Conservation (phyloP, 495 filamentous ascomycete species). For the Xylaria bambusicola region DNA sequence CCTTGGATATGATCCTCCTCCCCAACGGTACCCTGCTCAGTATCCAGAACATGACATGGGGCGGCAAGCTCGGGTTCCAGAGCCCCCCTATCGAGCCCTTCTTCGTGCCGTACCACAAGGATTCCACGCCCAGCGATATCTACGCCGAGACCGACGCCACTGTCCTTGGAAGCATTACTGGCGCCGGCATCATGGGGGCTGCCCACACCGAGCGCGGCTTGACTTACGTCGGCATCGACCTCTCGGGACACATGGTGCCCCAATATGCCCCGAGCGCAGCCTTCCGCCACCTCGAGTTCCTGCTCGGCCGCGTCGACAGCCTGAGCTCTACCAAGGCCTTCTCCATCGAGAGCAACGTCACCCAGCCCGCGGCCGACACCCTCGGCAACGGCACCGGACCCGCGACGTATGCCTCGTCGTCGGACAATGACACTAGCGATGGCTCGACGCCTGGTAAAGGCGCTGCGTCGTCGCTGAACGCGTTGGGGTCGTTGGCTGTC, state of each 20-base stretch:
- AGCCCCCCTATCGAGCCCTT: constrained; percentile 58
- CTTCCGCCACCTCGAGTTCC: constrained; percentile 41
- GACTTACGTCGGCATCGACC: constrained; percentile 37
- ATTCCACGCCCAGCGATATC: constrained; percentile 24
- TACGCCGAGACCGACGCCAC: constrained; percentile 25
- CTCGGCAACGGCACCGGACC: constrained; percentile 37
- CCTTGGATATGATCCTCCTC: constrained; percentile 61
- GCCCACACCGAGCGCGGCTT: constrained; percentile 41
- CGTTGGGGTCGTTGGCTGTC: neutral
- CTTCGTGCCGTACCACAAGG: constrained; percentile 65
- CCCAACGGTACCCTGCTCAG: constrained; percentile 68
- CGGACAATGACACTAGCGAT: neutral
- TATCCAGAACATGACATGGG: constrained; percentile 88
- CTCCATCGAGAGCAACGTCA: constrained; percentile 28
- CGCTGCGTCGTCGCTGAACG: neutral
- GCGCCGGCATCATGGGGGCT: constrained; percentile 36
- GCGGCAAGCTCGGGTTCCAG: constrained; percentile 71
- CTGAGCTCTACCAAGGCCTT: constrained; percentile 35
- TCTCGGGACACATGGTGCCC: constrained; percentile 39
- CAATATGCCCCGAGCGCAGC: constrained; percentile 38
- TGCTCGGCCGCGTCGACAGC: constrained; percentile 38
- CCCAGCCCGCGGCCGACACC: constrained; percentile 22
- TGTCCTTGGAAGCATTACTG: constrained; percentile 25
- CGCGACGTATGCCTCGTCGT: constrained; percentile 10
- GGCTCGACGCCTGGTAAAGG: neutral